Conservation (phyloP, 768 basidiomycete species). For the Rhodosporidiobolus odoratus region DNA sequence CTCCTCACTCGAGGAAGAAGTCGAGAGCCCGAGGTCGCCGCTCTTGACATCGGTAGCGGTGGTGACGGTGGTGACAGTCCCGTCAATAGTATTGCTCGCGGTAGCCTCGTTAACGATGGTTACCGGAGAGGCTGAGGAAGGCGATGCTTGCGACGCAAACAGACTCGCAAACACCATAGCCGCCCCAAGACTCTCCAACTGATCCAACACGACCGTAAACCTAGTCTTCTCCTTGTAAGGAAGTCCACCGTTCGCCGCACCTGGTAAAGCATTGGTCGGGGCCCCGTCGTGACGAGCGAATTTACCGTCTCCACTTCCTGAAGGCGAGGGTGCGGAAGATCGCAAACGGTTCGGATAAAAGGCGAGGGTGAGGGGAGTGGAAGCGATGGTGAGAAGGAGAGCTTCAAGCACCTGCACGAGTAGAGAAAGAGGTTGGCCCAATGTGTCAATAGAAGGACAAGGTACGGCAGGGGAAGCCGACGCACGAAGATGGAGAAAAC, state of each 20-base stretch:
- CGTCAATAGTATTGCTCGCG: background rate
- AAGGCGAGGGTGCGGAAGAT: background rate
- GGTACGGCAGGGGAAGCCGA: background rate
- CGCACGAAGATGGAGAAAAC: slow-evolving; percentile 89
- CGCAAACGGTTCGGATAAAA: slow-evolving; percentile 70
- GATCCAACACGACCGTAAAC: slow-evolving; percentile 82
- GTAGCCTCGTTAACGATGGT: background rate
- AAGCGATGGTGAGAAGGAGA: slow-evolving; percentile 66
- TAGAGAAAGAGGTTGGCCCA: no score
- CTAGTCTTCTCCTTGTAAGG: slow-evolving; percentile 50
- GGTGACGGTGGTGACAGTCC: background rate
- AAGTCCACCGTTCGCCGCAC: background rate
- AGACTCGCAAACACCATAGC: slow-evolving; percentile 88
- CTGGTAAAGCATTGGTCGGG: no score
- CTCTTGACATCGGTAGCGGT: background rate
- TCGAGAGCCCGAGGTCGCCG: background rate
- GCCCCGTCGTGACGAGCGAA: no score
- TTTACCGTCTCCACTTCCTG: no score
- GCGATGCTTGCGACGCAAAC: slow-evolving; percentile 53
- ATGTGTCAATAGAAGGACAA: background rate
- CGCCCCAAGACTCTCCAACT: slow-evolving; percentile 77
- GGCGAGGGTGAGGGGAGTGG: slow-evolving; percentile 70
- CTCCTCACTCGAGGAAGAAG: no score
- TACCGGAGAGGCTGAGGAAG: background rate
- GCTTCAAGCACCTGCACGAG: slow-evolving; percentile 27